Evolutionary conservation across 495 filamentous ascomycete genomes (phyloP).

Genomic region (Annulohypoxylon moriforme): DNA sequence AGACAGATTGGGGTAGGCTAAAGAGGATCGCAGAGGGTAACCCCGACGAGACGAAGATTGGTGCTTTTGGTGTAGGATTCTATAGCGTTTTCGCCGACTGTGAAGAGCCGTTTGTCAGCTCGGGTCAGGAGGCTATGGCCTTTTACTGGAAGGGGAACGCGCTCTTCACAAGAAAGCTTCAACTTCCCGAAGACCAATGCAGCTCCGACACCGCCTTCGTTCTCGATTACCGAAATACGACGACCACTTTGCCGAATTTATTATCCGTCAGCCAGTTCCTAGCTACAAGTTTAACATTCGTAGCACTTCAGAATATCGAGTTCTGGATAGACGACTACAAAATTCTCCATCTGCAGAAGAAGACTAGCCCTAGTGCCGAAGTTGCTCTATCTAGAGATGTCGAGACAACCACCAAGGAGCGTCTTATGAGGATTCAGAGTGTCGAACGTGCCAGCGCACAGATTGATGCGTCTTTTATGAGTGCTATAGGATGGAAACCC

Average conservation of each 20-base stretch:
- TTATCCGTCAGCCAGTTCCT: slow-evolving; percentile 90
- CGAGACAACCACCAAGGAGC: slow-evolving; percentile 81
- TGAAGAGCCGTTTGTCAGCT: slow-evolving; percentile 95
- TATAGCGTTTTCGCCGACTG: slow-evolving; percentile 99
- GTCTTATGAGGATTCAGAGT: slow-evolving; percentile 80
- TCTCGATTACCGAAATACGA: slow-evolving; percentile 88
- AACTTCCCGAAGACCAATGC: slow-evolving; percentile 70
- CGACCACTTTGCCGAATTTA: slow-evolving; percentile 84
- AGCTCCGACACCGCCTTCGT: slow-evolving; percentile 86
- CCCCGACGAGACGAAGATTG: slow-evolving; percentile 98
- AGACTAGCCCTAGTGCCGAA: slow-evolving; percentile 76
- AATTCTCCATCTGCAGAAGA: slow-evolving; percentile 81
- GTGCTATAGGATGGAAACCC: slow-evolving; percentile 83
- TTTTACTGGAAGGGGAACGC: slow-evolving; percentile 99
- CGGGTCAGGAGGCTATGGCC: slow-evolving; percentile 90
- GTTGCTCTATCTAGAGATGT: slow-evolving; percentile 83
- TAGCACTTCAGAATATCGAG: slow-evolving; percentile 86
- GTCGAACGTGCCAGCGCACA: slow-evolving; percentile 85
- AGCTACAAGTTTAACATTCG: slow-evolving; percentile 95
- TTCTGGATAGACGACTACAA: slow-evolving; percentile 90
- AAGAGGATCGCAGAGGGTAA: slow-evolving; percentile 99
- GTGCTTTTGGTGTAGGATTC: slow-evolving; percentile 97
- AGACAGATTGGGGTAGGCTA: slow-evolving; percentile 90
- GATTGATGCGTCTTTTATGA: slow-evolving; percentile 93
- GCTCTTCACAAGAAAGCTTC: slow-evolving; percentile 85